A percentile compares a stretch with the other conserved stretches of the same genome.
Evolutionary conservation across 2,329 filamentous ascomycete genomes (phyloP).

Genomic region (Phialophora tarda): DNA sequence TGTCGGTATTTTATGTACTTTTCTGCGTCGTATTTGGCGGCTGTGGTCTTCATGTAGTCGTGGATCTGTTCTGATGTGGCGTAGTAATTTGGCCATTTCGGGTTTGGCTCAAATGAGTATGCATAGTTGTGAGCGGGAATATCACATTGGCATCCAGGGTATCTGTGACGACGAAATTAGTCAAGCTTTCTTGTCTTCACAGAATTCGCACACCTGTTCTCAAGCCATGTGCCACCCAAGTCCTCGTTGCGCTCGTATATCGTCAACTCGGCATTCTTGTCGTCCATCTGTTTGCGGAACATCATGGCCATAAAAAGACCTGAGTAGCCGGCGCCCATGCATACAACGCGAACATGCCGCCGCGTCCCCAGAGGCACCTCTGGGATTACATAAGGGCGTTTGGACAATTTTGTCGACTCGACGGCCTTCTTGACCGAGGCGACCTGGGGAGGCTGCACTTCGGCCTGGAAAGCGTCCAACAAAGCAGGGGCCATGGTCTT

Average conservation of each 20-base stretch:
- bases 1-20: slow-evolving; percentile 64
- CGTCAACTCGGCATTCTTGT: slow-evolving; percentile 27
- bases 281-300: slow-evolving; percentile 4
- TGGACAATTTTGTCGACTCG: too few species aligned
- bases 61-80: slow-evolving; percentile 27
- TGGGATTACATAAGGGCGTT: neutral
- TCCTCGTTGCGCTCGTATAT: slow-evolving; percentile 41
- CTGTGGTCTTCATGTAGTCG: slow-evolving; percentile 25
- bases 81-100: slow-evolving; percentile 71
- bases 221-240: slow-evolving; percentile 42
- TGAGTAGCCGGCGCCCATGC: slow-evolving; percentile 35
- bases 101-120: slow-evolving; percentile 69
- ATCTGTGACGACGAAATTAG: neutral
- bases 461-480: too few species aligned
- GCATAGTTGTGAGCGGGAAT: slow-evolving; percentile 66
- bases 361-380: slow-evolving; percentile 2
- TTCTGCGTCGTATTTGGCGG: slow-evolving; percentile 48
- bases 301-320: slow-evolving; percentile 42
- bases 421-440: too few species aligned
- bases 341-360: slow-evolving; percentile 27
- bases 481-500: too few species aligned
- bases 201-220: slow-evolving; percentile 36
- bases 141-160: slow-evolving; percentile 25
- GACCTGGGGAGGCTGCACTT: too few species aligned
- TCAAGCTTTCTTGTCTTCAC: too few species aligned